These are phyloP conservation scores for Dictyostelium discoideum DNA, from an alignment of 78 protist species.

Conservation along the genomic window dicty_2.7 NC_007088.5:6788001-6788500, in stretches of 20 bases:
- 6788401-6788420: too few species aligned
- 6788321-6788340: background rate
- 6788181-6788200: too few species aligned
- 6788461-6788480: background rate
- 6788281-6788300: background rate
- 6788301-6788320: background rate
- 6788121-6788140: background rate
- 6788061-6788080: background rate
- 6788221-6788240: background rate
- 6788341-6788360: conserved; percentile 1
- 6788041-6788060: background rate
- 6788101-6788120: background rate
- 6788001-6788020: background rate
- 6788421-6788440: too few species aligned
- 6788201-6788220: background rate
- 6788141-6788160: background rate
- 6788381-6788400: background rate
- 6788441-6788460: background rate
- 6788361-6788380: background rate
- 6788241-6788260: background rate
- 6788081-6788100: background rate
- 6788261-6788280: conserved; percentile 9
- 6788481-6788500: background rate
- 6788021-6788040: background rate
- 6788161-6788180: background rate